A percentile compares a stretch with the other conserved stretches of the same genome.
Evolutionary conservation across 2,329 filamentous ascomycete species (phyloP).

Genomic region (Fusarium nanum): DNA sequence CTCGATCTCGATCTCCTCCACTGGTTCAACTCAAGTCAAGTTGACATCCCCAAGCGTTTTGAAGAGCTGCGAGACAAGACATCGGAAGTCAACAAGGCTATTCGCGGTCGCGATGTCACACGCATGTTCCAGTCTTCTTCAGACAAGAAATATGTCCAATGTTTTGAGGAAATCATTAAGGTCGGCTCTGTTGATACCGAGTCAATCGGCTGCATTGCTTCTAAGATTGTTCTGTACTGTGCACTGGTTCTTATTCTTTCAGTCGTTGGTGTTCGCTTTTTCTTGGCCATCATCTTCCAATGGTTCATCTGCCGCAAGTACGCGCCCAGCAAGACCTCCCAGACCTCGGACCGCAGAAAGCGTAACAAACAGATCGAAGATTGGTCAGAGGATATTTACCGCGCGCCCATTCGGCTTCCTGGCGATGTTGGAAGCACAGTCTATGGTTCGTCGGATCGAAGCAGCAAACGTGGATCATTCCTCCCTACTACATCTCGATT

Average conservation of each 20-base stretch:
- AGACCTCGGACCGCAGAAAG: constrained; percentile 83
- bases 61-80: constrained; percentile 79
- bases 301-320: constrained; percentile 95
- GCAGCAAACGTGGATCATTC: constrained; percentile 86
- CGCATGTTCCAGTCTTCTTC: constrained; percentile 81
- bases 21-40: constrained; percentile 89
- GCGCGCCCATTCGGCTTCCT: constrained; percentile 83
- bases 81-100: constrained; percentile 66
- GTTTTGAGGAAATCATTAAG: constrained; percentile 92
- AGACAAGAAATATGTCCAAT: constrained; percentile 86
- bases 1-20: constrained; percentile 87
- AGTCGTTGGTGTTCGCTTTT: constrained; percentile 86
- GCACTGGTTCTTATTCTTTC: constrained; percentile 91
- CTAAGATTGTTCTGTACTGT: constrained; percentile 94
- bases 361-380: constrained; percentile 95
- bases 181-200: constrained; percentile 96
- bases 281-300: constrained; percentile 91
- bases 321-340: constrained; percentile 85
- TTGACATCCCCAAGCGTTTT: constrained; percentile 80
- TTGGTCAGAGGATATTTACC: constrained; percentile 98
- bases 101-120: constrained; percentile 89
- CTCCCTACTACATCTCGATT: constrained; percentile 95
- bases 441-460: constrained; percentile 70
- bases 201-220: constrained; percentile 96
- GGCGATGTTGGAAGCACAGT: constrained; percentile 78